Evolutionary conservation across 345 rosid species (phyloP).

Genomic region (Hibiscus tridactylites): DNA sequence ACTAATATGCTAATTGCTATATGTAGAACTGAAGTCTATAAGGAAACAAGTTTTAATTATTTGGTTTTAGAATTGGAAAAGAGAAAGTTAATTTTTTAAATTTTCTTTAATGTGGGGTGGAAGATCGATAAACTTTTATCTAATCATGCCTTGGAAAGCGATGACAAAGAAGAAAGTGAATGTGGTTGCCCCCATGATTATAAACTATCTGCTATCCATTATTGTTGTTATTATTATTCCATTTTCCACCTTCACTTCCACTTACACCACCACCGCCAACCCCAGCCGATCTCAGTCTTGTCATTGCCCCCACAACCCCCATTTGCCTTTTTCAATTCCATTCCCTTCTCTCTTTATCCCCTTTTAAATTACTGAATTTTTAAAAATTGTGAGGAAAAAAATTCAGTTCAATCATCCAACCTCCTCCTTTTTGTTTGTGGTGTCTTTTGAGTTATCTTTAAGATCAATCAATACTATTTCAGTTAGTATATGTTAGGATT

Average conservation of each 20-base stretch:
- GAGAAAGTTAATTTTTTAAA: constrained; percentile 6
- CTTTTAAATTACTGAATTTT: not conserved
- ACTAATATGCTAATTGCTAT: not conserved
- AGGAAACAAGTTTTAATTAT: constrained; percentile 25
- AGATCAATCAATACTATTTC: too few species aligned
- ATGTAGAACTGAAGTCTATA: constrained; percentile 24
- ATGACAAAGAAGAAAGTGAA: constrained; percentile 79
- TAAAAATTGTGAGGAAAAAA: not conserved
- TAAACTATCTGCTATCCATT: constrained; percentile 22
- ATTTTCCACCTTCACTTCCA: not conserved
- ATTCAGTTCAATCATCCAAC: constrained; percentile 44
- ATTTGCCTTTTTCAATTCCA: constrained; percentile 7
- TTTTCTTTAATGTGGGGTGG: constrained; percentile 18
- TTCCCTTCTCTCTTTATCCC: not conserved
- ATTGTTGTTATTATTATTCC: constrained; percentile 22
- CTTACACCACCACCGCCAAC: constrained; percentile 31
- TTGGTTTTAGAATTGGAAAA: constrained; percentile 10
- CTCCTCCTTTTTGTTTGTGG: constrained; percentile 31
- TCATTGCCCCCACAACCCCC: constrained; percentile 13
- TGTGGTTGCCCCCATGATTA: constrained; percentile 56
- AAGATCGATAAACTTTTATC: constrained; percentile 54
- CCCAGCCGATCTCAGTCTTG: constrained; percentile 34
- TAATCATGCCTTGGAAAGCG: constrained; percentile 83
- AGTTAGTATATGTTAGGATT: too few species aligned
- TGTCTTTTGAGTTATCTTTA: too few species aligned